phyloP scores from a whole-genome alignment of 78 protist species.

The Cyanophora paradoxa region DNA sequence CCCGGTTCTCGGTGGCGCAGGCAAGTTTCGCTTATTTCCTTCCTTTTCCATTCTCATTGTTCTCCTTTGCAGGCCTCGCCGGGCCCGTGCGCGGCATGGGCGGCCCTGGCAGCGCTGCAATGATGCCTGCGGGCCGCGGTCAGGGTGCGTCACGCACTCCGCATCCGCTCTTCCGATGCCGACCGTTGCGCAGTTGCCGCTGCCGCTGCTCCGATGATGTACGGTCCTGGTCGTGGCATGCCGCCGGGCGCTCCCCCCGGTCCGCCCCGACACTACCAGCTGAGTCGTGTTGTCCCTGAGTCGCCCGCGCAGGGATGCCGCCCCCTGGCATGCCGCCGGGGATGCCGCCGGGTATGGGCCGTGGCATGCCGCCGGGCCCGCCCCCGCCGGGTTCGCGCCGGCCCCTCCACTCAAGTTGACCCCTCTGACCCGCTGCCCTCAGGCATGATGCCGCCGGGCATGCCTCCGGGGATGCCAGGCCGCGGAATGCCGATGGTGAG shows the following conservation, averaged over 20 bases:
- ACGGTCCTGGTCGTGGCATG: slow-evolving; percentile 1
- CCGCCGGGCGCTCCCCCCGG: not conserved
- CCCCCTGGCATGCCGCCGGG: slow-evolving; percentile 33
- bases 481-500: too few species aligned
- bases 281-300: not conserved
- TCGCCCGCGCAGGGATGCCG: not conserved
- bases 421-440: not conserved
- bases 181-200: not conserved
- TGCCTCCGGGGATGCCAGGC: slow-evolving; percentile 3
- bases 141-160: too few species aligned
- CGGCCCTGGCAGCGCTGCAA: slow-evolving; percentile 51
- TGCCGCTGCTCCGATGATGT: not conserved
- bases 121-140: slow-evolving; percentile 41
- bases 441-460: not conserved
- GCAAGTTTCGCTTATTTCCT: not conserved
- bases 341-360: slow-evolving; percentile 26
- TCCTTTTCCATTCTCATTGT: not conserved
- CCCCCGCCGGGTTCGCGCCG: slow-evolving; percentile 9
- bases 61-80: slow-evolving; percentile 39
- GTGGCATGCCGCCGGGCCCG: slow-evolving; percentile 7
- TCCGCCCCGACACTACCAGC: not conserved
- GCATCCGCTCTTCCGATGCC: too few species aligned
- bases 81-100: slow-evolving; percentile 83
- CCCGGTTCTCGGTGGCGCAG: slow-evolving; percentile 9
- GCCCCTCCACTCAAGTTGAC: slow-evolving; percentile 1